Percentiles rank a stretch among this genome's conserved stretches.
These are phyloP conservation scores for Trypanosoma theileri DNA, from an alignment of 208 protist species.

Conservation along the genomic window DNA sequence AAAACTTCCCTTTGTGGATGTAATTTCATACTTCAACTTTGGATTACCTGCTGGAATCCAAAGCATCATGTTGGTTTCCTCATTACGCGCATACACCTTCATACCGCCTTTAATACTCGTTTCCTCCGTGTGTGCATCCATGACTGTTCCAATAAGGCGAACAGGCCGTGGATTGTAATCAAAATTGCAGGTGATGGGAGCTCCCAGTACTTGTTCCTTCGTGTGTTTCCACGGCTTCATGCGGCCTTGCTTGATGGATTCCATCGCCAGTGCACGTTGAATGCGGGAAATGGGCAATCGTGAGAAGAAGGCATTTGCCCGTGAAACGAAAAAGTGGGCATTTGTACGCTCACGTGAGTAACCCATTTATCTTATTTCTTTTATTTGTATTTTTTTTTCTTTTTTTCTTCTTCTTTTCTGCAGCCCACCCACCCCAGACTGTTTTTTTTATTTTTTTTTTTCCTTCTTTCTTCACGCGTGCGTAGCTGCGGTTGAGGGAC, in stretches of 20 bases:
- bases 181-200: constrained; percentile 86
- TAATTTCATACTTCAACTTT: constrained; percentile 89
- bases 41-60: constrained; percentile 88
- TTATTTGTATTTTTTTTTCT: neutral
- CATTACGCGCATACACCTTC: constrained; percentile 89
- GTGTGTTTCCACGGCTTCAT: constrained; percentile 90
- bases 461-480: neutral
- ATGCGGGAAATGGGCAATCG: constrained; percentile 83
- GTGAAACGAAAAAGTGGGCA: constrained; percentile 84
- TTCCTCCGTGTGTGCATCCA: constrained; percentile 88
- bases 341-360: constrained; percentile 88
- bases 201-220: constrained; percentile 88
- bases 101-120: constrained; percentile 89
- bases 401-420: neutral
- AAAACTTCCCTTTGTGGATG: constrained; percentile 78
- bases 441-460: constrained; percentile 8
- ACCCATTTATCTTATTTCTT: constrained; percentile 34
- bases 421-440: neutral
- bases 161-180: constrained; percentile 91
- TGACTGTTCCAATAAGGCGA: constrained; percentile 88
- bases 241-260: constrained; percentile 77
- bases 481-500: neutral
- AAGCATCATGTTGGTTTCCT: constrained; percentile 92
- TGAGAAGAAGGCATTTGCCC: constrained; percentile 89
- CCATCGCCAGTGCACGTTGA: constrained; percentile 84